Evolutionary conservation across 1,284 basidiomycete species (phyloP).

Genomic region (Microbotryomycetes sp.): DNA sequence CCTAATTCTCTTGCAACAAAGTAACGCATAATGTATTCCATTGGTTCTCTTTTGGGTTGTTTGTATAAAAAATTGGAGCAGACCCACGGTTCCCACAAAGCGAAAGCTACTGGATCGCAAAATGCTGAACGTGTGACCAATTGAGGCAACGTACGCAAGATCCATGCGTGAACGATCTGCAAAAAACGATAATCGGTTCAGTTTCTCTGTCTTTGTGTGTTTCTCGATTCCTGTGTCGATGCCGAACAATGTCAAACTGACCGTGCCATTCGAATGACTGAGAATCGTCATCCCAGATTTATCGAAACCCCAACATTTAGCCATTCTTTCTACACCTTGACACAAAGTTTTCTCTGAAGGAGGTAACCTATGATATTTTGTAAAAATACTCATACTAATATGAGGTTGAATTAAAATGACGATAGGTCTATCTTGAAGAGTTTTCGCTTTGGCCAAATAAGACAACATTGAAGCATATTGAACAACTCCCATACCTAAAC

Average conservation of each 20-base stretch:
- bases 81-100: conserved; percentile 68
- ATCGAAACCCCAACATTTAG: conserved; percentile 58
- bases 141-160: conserved; percentile 67
- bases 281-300: conserved; percentile 61
- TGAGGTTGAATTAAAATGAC: conserved; percentile 75
- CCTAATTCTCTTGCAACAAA: conserved; percentile 80
- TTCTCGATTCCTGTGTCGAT: no score
- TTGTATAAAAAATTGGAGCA: conserved; percentile 57
- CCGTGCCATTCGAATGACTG: conserved; percentile 70
- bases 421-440: conserved; percentile 62
- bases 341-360: conserved; percentile 59
- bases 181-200: no score
- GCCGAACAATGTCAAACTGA: conserved; percentile 42
- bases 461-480: conserved; percentile 45
- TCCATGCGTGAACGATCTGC: conserved; percentile 66
- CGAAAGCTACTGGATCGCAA: conserved; percentile 75
- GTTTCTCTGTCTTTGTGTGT: no score
- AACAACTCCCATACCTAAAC: conserved; percentile 53
- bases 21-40: conserved; percentile 69
- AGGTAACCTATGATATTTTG: conserved; percentile 63
- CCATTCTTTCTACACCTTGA: conserved; percentile 53
- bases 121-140: conserved; percentile 71
- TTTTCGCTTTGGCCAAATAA: conserved; percentile 39
- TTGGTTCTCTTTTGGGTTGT: conserved; percentile 39
- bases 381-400: conserved; percentile 75